Evolutionary conservation across 495 filamentous ascomycete genomes (phyloP).

Genomic region (Trichodelitschia bisporula): DNA sequence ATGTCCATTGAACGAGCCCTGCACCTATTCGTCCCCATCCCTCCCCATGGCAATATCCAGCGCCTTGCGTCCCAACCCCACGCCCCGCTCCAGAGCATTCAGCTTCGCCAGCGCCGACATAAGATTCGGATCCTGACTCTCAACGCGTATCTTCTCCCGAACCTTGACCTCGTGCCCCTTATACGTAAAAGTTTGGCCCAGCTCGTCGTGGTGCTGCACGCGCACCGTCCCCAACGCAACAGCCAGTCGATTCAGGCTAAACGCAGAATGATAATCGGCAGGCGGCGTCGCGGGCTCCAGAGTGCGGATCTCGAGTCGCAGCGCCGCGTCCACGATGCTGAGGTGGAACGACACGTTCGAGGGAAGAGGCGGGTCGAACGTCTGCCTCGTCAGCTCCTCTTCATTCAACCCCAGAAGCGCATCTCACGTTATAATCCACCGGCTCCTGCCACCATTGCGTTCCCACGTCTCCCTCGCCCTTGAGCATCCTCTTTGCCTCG

Average conservation of each 20-base stretch:
- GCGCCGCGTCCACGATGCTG: slow-evolving; percentile 46
- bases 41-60: slow-evolving; percentile 61
- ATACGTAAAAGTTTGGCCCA: slow-evolving; percentile 38
- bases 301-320: slow-evolving; percentile 57
- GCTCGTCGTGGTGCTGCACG: slow-evolving; percentile 40
- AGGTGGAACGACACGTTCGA: slow-evolving; percentile 47
- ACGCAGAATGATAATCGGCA: slow-evolving; percentile 28
- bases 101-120: slow-evolving; percentile 76
- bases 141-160: slow-evolving; percentile 70
- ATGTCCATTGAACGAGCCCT: too few species aligned
- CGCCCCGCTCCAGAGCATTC: slow-evolving; percentile 49
- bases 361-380: slow-evolving; percentile 33
- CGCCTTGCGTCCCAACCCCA: slow-evolving; percentile 41
- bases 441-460: slow-evolving; percentile 33
- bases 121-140: slow-evolving; percentile 74
- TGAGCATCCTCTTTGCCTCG: slow-evolving; percentile 37
- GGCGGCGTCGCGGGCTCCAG: slow-evolving; percentile 36
- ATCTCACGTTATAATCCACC: slow-evolving; percentile 22
- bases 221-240: slow-evolving; percentile 27
- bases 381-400: slow-evolving; percentile 3
- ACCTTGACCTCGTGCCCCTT: slow-evolving; percentile 49
- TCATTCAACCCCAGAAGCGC: not conserved
- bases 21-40: slow-evolving; percentile 11
- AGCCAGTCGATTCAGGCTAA: slow-evolving; percentile 30
- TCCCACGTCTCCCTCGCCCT: slow-evolving; percentile 26